Conservation (phyloP, 192 early-diverging fungal genomes). For the Coemansia sp. region DNA sequence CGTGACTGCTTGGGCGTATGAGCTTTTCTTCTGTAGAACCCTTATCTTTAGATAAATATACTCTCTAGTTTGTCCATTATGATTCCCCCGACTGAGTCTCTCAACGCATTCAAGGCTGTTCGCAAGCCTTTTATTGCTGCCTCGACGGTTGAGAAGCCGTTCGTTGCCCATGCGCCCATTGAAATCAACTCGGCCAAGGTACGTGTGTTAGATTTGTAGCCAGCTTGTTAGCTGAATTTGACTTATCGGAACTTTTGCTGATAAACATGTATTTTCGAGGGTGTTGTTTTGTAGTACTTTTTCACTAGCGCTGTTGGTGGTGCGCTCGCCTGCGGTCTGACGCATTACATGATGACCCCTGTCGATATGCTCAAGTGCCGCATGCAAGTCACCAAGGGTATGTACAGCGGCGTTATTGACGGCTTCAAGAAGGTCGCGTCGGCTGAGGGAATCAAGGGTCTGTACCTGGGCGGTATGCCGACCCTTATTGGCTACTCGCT, state of each 20-base stretch:
- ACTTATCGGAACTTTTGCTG: no score
- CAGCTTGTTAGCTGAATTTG: background rate
- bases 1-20: background rate
- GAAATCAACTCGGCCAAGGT: constrained; percentile 54
- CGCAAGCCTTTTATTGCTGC: constrained; percentile 51
- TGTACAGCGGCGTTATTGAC: constrained; percentile 56
- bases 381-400: constrained; percentile 55
- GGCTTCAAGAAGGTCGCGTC: constrained; percentile 55
- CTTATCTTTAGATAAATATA: background rate
- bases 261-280: background rate
- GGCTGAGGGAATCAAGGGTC: constrained; percentile 67
- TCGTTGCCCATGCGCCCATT: constrained; percentile 48
- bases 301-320: constrained; percentile 62
- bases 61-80: constrained; percentile 5
- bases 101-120: constrained; percentile 47
- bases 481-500: constrained; percentile 81
- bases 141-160: constrained; percentile 47
- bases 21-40: background rate
- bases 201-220: constrained; percentile 11
- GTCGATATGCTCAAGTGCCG: constrained; percentile 59
- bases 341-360: constrained; percentile 62
- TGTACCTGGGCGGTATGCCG: constrained; percentile 75
- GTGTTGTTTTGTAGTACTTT: constrained; percentile 55
- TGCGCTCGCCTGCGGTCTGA: constrained; percentile 64
- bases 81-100: constrained; percentile 45